phyloP scores from a whole-genome alignment of 2,329 filamentous ascomycete species.

The Monilinia fructigena region DNA sequence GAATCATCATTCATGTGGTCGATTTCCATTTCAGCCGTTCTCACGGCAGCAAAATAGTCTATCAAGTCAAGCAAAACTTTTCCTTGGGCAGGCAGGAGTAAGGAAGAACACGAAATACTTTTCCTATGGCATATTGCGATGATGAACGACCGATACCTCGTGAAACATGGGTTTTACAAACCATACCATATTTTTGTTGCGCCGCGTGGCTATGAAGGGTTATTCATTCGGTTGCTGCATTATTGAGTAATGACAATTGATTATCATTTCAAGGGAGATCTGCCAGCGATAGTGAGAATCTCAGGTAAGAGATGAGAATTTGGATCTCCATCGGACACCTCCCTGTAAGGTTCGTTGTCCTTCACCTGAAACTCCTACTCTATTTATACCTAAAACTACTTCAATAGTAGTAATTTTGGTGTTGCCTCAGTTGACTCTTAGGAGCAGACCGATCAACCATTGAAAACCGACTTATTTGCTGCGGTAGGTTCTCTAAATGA shows the following conservation, averaged over 20 bases:
- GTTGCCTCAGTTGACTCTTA: no score
- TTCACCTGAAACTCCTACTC: fast-evolving
- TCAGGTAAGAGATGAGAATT: background rate
- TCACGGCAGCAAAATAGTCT: background rate
- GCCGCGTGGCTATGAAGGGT: background rate
- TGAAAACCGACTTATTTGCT: background rate
- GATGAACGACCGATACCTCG: no score
- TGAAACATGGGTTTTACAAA: background rate
- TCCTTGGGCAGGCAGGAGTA: background rate
- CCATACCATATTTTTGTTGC: background rate
- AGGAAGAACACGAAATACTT: background rate
- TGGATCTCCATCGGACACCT: background rate
- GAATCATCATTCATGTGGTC: no score
- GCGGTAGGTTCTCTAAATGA: background rate
- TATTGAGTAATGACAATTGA: background rate
- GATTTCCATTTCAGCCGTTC: no score
- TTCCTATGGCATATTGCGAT: background rate
- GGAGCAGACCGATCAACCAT: background rate
- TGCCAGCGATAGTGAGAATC: background rate
- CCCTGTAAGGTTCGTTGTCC: background rate
- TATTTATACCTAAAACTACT: background rate
- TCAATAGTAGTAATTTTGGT: background rate
- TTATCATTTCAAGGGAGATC: background rate
- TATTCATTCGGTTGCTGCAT: background rate
- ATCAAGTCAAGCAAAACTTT: background rate